Percentiles rank a stretch among this genome's conserved stretches.
Conservation (phyloP, 208 protist genomes). For the Leishmania gerbilli region DNA sequence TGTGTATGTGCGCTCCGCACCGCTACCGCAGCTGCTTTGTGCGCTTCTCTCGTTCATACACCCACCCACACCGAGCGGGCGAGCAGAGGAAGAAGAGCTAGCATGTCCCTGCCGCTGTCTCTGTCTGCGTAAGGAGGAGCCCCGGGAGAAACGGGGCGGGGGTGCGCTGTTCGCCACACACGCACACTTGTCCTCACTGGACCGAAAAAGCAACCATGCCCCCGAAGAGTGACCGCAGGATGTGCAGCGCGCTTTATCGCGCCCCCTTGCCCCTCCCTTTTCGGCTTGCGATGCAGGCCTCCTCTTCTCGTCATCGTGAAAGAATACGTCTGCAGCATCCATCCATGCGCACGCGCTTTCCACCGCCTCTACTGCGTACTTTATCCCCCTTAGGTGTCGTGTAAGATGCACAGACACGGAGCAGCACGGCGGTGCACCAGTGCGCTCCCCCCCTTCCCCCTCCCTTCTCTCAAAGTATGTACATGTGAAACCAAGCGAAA, state of each 20-base stretch:
- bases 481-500: not conserved
- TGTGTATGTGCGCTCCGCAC: not conserved
- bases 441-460: not conserved
- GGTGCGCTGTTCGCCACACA: not conserved
- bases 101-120: not conserved
- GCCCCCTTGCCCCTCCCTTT: not conserved
- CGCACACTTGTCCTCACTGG: not conserved
- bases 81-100: not conserved
- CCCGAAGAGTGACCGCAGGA: not conserved
- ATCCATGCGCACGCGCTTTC: not conserved
- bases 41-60: not conserved
- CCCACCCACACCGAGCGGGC: not conserved
- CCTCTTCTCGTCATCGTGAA: not conserved
- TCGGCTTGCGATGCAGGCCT: not conserved
- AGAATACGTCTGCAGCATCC: not conserved
- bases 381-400: not conserved
- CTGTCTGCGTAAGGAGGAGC: not conserved
- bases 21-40: not conserved
- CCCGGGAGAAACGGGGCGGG: not conserved
- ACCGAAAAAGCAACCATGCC: not conserved
- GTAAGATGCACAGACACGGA: not conserved
- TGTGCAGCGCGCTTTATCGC: not conserved
- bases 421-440: not conserved
- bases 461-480: not conserved
- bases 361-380: not conserved